These are phyloP conservation scores for Zanthoxylum bungeanum DNA, from an alignment of 345 rosid genomes.

Conservation along the genomic window DNA sequence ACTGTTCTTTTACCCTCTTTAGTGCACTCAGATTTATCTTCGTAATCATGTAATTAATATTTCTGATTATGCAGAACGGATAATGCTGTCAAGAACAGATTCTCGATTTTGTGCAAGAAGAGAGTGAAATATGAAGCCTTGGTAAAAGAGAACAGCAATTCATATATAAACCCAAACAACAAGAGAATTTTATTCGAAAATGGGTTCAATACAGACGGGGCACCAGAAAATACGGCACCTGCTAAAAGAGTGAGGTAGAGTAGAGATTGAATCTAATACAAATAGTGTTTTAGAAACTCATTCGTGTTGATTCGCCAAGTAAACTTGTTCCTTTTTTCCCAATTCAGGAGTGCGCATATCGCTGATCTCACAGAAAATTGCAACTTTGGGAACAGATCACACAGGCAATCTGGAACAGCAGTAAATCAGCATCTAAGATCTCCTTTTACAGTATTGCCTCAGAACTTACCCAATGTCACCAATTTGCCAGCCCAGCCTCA, in stretches of 20 bases:
- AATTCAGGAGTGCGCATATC: constrained; percentile 69
- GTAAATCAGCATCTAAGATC: constrained; percentile 50
- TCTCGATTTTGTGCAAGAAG: constrained; percentile 92
- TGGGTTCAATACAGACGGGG: constrained; percentile 38
- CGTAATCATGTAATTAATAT: background rate
- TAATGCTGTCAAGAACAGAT: constrained; percentile 96
- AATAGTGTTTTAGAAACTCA: background rate
- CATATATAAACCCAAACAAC: constrained; percentile 57
- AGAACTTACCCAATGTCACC: constrained; percentile 39
- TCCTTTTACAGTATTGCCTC: constrained; percentile 58
- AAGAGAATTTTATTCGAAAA: constrained; percentile 58
- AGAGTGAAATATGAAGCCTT: constrained; percentile 90
- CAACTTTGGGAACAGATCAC: constrained; percentile 51
- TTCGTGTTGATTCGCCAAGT: background rate
- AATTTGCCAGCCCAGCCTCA: constrained; percentile 26
- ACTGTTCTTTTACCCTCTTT: background rate
- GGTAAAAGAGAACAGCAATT: constrained; percentile 62
- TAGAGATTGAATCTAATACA: background rate
- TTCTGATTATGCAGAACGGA: constrained; percentile 67
- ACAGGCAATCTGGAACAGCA: constrained; percentile 33
- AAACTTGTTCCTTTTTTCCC: constrained; percentile 2
- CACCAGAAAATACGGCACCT: constrained; percentile 37
- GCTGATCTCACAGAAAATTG: constrained; percentile 38
- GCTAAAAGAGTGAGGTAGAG: constrained; percentile 60
- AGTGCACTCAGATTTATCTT: background rate